Evolutionary conservation across 164 flowering plant species (phyloP).

Genomic region (Tetracentron sinense): DNA sequence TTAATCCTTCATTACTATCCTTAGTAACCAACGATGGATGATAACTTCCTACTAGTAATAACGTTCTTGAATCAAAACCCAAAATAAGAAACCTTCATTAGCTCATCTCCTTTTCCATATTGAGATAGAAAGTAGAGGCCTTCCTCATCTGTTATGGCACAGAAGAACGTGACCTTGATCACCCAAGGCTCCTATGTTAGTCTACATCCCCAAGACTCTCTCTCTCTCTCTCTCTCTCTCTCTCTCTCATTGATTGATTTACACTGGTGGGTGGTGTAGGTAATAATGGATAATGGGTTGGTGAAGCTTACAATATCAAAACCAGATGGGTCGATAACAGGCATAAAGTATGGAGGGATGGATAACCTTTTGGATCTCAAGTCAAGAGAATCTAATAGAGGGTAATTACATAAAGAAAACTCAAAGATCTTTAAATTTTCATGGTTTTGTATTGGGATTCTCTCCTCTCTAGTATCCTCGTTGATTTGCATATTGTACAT

Average conservation of each 20-base stretch:
- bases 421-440: too few species aligned
- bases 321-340: conserved; percentile 45
- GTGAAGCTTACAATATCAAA: conserved; percentile 38
- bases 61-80: background rate
- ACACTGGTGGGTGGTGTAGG: conserved; percentile 26
- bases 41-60: background rate
- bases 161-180: conserved; percentile 23
- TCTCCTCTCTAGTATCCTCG: background rate
- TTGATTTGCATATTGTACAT: background rate
- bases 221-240: conserved; percentile 13
- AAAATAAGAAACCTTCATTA: too few species aligned
- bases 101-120: background rate
- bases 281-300: conserved; percentile 42
- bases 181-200: conserved; percentile 27
- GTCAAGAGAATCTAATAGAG: conserved; percentile 33
- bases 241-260: conserved; percentile 1
- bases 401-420: conserved; percentile 29
- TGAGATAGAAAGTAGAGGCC: background rate
- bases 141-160: conserved; percentile 16
- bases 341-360: conserved; percentile 45
- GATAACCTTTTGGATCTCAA: conserved; percentile 41
- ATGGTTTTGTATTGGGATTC: background rate
- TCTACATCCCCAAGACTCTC: conserved; percentile 3
- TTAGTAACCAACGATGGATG: conserved; percentile 10
- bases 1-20: background rate